A percentile compares a stretch with the other conserved stretches of the same genome.
Conservation (phyloP, 306 rosid genomes). For the Medicago lupulina region DNA sequence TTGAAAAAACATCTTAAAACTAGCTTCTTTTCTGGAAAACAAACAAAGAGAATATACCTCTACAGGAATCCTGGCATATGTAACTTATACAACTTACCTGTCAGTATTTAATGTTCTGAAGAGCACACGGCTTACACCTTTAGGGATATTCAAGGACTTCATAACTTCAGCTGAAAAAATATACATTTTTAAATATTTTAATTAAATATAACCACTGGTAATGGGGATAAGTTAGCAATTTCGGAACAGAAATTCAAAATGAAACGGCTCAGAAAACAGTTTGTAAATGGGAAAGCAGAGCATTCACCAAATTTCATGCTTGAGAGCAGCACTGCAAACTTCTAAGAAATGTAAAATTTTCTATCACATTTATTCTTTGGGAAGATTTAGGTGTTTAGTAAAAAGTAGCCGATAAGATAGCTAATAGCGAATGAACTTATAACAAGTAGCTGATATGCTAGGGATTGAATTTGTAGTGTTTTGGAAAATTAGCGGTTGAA, state of each 20-base stretch:
- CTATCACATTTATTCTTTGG: background rate
- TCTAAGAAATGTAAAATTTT: background rate
- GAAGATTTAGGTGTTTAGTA: background rate
- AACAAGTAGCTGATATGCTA: background rate
- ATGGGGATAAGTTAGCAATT: conserved; percentile 16
- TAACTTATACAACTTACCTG: conserved; percentile 52
- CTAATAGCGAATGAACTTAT: too few relatives aligned
- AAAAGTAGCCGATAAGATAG: too few relatives aligned
- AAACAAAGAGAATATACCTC: conserved; percentile 28
- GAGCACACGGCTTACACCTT: conserved; percentile 77
- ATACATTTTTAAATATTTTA: conserved; percentile 8
- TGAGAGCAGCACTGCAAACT: conserved; percentile 8
- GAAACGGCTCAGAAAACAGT: background rate
- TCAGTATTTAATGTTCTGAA: conserved; percentile 91
- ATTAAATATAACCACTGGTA: conserved; percentile 1
- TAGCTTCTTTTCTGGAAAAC: background rate
- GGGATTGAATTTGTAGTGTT: background rate
- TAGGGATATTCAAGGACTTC: conserved; percentile 78
- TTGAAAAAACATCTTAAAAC: conserved; percentile 7
- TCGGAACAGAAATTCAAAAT: conserved; percentile 20
- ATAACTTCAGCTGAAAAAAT: conserved; percentile 76
- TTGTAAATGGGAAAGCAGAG: conserved; percentile 25
- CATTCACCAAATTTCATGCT: conserved; percentile 26
- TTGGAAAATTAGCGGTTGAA: too few relatives aligned
- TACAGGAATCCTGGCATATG: background rate